Evolutionary conservation across 495 filamentous ascomycete genomes (phyloP).

Genomic region (Daldinia childiae): DNA sequence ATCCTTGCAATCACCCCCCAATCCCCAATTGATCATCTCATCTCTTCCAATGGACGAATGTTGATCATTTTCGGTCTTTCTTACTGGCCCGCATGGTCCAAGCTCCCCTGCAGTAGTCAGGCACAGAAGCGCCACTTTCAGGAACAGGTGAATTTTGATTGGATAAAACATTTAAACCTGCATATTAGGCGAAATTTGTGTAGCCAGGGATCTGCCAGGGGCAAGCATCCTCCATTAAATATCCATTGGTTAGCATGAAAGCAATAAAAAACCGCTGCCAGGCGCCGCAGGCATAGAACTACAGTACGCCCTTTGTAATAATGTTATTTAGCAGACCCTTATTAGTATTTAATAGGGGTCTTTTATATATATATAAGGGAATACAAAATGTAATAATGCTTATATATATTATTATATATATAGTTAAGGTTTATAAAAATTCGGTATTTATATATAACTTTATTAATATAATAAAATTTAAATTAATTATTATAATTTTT

Average conservation of each 20-base stretch:
- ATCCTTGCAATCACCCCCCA: constrained; percentile 32
- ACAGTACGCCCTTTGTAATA: not conserved
- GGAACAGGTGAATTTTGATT: constrained; percentile 31
- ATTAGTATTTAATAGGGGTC: too few relatives aligned
- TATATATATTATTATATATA: too few relatives aligned
- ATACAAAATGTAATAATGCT: too few relatives aligned
- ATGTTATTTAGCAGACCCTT: too few relatives aligned
- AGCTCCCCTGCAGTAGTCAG: constrained; percentile 42
- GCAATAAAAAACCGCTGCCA: constrained; percentile 8
- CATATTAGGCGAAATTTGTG: constrained; percentile 40
- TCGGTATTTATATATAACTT: too few relatives aligned
- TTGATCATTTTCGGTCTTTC: constrained; percentile 40
- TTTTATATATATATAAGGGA: too few relatives aligned
- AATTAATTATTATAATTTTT: too few relatives aligned
- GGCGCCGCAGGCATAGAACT: constrained; percentile 4
- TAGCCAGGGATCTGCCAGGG: constrained; percentile 30
- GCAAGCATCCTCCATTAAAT: constrained; percentile 18
- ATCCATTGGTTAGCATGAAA: constrained; percentile 29
- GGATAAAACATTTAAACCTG: constrained; percentile 15
- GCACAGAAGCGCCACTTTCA: constrained; percentile 35
- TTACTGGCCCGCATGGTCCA: constrained; percentile 36
- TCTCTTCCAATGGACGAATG: constrained; percentile 17
- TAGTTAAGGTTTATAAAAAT: too few relatives aligned
- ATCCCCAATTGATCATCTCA: constrained; percentile 25
- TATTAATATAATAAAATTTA: too few relatives aligned